Evolutionary conservation across 2,329 filamentous ascomycete genomes (phyloP), one percentile per base, ranked within the genome.

Genomic region (Boeremia lycopersici): DNA sequence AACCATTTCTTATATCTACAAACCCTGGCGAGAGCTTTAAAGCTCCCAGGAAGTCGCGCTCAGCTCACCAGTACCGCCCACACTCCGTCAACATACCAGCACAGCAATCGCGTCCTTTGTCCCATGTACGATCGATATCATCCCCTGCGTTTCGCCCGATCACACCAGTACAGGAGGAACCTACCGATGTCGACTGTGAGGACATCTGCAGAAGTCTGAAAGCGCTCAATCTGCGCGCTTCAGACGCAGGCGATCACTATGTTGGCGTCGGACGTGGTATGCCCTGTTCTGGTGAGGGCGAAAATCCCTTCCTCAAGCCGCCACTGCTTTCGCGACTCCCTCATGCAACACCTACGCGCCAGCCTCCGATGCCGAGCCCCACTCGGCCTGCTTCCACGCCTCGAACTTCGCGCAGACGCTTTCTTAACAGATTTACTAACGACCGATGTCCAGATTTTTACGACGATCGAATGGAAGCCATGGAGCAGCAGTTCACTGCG

Each of bases 381-480:
- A 46, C 29, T 49, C 56, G 64, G 40, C 60, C 63, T 45, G 45
- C 53, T 45, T 62, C 55, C 29, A 63, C 64, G 25, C 59, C 62
- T 34, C 62, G 57, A 70, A 74, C 62, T 56, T 63, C 62, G 58
- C 68, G 59, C 82, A 44, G 83, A 61, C 73, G 72, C 12, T 93
- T 83, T 79, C 80, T 93, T 68, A 88, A 83, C 62, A 89, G 87
- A 78, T 78, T 87, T 81, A 91, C 92, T 86, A 88, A 90, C 82
- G 77, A 84, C 62, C 82, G 79, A 76, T 71, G 74, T 72, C 79
- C 83, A 90, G 89, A 84, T 68, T 93, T 89, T 83, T 91, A 97
- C 72, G 88, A 92, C 65, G 85, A 85, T 57, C 86, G 88, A 61
- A 83, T 97, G 63, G 86, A 87, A 59, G 84, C 86, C 56, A 88